Evolutionary conservation across 1,139 yeast species (phyloP).

Genomic region (Suhomyces maxii): DNA sequence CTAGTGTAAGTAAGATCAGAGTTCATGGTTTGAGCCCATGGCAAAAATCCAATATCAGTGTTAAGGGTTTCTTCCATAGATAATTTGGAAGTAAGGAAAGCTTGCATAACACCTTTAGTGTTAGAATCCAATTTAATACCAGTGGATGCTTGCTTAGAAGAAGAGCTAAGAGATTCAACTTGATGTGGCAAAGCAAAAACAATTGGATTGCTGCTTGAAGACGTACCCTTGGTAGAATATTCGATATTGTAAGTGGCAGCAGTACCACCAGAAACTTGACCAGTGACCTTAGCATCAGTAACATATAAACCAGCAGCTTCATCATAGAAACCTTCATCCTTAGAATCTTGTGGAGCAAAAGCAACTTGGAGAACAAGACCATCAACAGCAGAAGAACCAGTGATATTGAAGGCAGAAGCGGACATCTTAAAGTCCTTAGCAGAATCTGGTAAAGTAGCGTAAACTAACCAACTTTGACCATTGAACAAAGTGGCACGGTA

Average conservation of each 20-base stretch:
- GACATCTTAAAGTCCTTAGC: conserved; percentile 35
- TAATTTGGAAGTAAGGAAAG: conserved; percentile 51
- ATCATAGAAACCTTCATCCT: conserved; percentile 30
- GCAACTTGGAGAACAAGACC: conserved; percentile 65
- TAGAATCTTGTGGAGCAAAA: conserved; percentile 31
- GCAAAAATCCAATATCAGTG: conserved; percentile 56
- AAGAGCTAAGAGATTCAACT: conserved; percentile 46
- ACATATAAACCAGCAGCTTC: conserved; percentile 41
- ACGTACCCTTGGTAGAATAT: conserved; percentile 55
- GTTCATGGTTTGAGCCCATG: conserved; percentile 47
- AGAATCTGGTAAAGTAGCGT: conserved; percentile 52
- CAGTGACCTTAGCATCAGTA: conserved; percentile 34
- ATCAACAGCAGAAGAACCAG: conserved; percentile 47
- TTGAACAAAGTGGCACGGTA: conserved; percentile 55
- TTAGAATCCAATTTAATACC: conserved; percentile 55
- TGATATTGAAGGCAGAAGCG: conserved; percentile 37
- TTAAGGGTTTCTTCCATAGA: conserved; percentile 52
- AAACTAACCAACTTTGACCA: conserved; percentile 58
- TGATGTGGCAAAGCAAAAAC: conserved; percentile 78
- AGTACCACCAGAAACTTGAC: conserved; percentile 27
- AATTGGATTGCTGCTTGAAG: conserved; percentile 52
- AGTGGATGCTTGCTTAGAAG: conserved; percentile 40
- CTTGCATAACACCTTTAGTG: conserved; percentile 69
- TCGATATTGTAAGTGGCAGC: conserved; percentile 52
- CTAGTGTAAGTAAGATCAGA: conserved; percentile 43